Evolutionary conservation across 148 eudicot species (phyloP).

Genomic region (Arbutus unedo): DNA sequence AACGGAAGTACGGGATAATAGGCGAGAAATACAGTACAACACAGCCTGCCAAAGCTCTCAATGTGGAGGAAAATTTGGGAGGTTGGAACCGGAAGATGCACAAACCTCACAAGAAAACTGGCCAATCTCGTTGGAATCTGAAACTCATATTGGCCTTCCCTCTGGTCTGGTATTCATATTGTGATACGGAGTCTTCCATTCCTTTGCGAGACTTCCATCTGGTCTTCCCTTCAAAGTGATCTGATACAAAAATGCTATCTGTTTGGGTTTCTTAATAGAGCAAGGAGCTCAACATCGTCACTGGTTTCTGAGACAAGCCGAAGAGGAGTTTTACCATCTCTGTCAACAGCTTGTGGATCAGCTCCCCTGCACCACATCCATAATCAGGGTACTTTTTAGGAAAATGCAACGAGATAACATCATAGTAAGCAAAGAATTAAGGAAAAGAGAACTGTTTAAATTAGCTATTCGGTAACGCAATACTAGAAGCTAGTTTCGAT

Average conservation of each 20-base stretch:
- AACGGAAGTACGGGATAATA: not conserved
- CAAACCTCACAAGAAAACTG: not conserved
- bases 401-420: not conserved
- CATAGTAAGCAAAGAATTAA: not conserved
- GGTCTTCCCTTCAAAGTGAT: not conserved
- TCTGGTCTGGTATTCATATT: not conserved
- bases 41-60: not conserved
- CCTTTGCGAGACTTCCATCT: not conserved
- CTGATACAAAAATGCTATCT: constrained; percentile 34
- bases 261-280: constrained; percentile 50
- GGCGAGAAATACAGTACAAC: not conserved
- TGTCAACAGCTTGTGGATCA: constrained; percentile 48
- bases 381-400: too few relatives aligned
- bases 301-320: constrained; percentile 50
- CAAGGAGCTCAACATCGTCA: constrained; percentile 62
- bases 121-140: not conserved
- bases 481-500: not conserved
- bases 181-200: not conserved
- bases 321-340: constrained; percentile 63
- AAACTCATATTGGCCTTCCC: not conserved
- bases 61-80: not conserved
- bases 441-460: not conserved
- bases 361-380: constrained; percentile 60
- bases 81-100: not conserved
- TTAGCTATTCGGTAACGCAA: not conserved